Evolutionary conservation across 2,329 filamentous ascomycete genomes (phyloP).

Genomic region (Lachnellula suecica): DNA sequence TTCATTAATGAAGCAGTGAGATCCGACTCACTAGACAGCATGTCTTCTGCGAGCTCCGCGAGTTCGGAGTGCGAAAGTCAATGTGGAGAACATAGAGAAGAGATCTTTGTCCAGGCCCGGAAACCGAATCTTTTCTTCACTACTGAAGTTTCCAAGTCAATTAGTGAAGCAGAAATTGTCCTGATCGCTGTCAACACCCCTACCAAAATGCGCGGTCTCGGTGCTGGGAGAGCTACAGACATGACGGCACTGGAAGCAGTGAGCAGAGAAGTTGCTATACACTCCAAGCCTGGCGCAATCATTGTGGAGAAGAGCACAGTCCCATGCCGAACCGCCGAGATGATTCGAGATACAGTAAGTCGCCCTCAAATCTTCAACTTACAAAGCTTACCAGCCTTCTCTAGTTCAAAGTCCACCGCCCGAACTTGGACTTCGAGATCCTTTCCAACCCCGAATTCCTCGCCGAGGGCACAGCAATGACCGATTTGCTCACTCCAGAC

Average conservation of each 20-base stretch:
- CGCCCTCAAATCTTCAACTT: neutral
- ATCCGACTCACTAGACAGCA: constrained; percentile 29
- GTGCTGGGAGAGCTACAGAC: constrained; percentile 70
- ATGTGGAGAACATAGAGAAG: constrained; percentile 25
- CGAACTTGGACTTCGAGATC: constrained; percentile 68
- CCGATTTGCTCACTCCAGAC: constrained; percentile 69
- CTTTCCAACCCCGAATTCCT: constrained; percentile 82
- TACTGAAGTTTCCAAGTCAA: constrained; percentile 59
- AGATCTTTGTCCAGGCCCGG: constrained; percentile 42
- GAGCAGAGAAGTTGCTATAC: constrained; percentile 63
- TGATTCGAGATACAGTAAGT: constrained; percentile 65
- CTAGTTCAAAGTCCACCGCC: constrained; percentile 57
- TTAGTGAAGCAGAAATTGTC: constrained; percentile 69
- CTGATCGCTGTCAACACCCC: constrained; percentile 79
- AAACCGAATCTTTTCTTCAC: constrained; percentile 72
- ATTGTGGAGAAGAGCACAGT: constrained; percentile 84
- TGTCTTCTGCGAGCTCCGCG: constrained; percentile 32
- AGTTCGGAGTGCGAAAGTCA: constrained; percentile 34
- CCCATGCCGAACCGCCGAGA: constrained; percentile 71
- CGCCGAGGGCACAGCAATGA: constrained; percentile 73
- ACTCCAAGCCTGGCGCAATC: constrained; percentile 66
- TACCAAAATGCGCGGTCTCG: constrained; percentile 69
- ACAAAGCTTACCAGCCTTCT: neutral
- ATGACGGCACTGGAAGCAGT: constrained; percentile 72
- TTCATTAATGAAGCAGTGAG: constrained; percentile 39